Base-by-base conservation (phyloP, 2,329 filamentous ascomycete genomes). In the Pyrenochaeta sp. region DNA sequence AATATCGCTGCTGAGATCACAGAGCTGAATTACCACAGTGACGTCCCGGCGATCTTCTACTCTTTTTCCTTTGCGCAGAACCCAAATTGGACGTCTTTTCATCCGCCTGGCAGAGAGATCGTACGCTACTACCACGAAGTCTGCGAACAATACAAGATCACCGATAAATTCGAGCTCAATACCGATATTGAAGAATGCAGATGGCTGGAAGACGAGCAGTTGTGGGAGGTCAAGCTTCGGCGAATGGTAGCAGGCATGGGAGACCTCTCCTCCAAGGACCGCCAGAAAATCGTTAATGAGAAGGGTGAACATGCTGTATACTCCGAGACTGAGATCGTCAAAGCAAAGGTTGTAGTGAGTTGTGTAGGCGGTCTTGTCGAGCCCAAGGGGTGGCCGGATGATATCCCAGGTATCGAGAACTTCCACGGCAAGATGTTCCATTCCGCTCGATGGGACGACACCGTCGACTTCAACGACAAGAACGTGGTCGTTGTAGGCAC, bases 401-500 rank as follows among this genome's bases (percentile, higher is more conserved):
- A 80, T 19, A 79, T 87, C 25, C 80, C 81, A 9, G 85, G 85
- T 0, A 79, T 81, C 39, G 83, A 86, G 9, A 74, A 72, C 2
- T 88, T 87, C 65, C 74, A 83, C 58, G 85, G 85, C 5, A 72
- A 80, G n/a, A 78, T 86, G 44, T 84, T 87, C 58, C 85, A 88
- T 62, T 85, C 85, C 0, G 85, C 85, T 5, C 74, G 84, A 51
- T 87, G 85, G 85, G 79, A 84, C 45, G 74, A 82, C n/a, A 77
- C 77, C 5, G 74, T 85, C 37, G 81, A 86, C 55, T 73, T 87
- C 19, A 77, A 78, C 9, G 81, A 80, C 56, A 88, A 87, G 65
- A 78, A 87, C 61, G 83, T 88, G 1, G 77, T 87, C 9, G 82
- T 88, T 9, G 71, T 88, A 45, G 86, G 85, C 4, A 86, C 84